phyloP scores from a whole-genome alignment of 129 eudicot species.

The Ambrosia artemisiifolia region DNA sequence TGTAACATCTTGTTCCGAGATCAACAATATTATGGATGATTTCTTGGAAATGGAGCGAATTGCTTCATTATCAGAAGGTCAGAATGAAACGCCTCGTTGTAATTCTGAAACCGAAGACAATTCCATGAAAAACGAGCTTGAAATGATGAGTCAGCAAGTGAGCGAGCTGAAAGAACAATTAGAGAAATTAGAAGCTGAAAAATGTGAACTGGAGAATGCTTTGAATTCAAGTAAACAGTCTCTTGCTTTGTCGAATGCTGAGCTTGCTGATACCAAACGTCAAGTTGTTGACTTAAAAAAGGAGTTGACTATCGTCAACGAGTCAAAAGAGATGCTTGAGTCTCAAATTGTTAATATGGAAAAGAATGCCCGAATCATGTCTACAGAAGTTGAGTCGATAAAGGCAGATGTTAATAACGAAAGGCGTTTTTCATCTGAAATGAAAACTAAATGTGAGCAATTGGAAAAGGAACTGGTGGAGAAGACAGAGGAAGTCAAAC shows the following conservation, averaged over 20 bases:
- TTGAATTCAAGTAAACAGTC: conserved; percentile 39
- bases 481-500: conserved; percentile 38
- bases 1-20: conserved; percentile 38
- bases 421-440: conserved; percentile 37
- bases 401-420: conserved; percentile 49
- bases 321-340: conserved; percentile 56
- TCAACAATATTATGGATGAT: conserved; percentile 79
- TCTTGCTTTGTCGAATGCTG: conserved; percentile 39
- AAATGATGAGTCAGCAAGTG: conserved; percentile 34
- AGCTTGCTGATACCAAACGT: conserved; percentile 32
- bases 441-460: conserved; percentile 38
- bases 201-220: conserved; percentile 49
- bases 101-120: conserved; percentile 39
- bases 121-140: conserved; percentile 53
- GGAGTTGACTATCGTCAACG: conserved; percentile 46
- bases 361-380: conserved; percentile 41
- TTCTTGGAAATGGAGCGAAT: conserved; percentile 86
- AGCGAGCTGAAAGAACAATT: conserved; percentile 54
- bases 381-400: conserved; percentile 44
- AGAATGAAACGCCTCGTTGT: conserved; percentile 28
- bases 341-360: conserved; percentile 46
- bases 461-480: conserved; percentile 49
- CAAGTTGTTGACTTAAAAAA: conserved; percentile 52
- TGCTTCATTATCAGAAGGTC: conserved; percentile 56
- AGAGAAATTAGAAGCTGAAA: conserved; percentile 54